Evolutionary conservation across 192 early-diverging fungal species (phyloP).

Genomic region (Funneliformis mosseae): DNA sequence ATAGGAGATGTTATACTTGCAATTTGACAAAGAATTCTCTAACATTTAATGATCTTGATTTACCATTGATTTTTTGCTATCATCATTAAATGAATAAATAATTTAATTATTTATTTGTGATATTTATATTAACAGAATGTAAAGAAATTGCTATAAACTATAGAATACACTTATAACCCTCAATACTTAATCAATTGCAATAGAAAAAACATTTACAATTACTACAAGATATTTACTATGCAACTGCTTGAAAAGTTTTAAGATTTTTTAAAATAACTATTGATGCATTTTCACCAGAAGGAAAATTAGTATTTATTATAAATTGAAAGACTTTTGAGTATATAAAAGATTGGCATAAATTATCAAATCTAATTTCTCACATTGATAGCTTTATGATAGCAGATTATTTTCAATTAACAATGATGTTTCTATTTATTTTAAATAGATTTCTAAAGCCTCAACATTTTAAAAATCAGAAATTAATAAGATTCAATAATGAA

Average conservation of each 20-base stretch:
- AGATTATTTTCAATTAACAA: not conserved
- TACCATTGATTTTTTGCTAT: not conserved
- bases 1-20: not conserved
- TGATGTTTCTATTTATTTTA: too few relatives aligned
- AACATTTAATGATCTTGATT: not conserved
- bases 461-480: too few relatives aligned
- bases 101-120: not conserved
- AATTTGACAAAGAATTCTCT: not conserved
- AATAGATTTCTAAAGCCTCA: too few relatives aligned
- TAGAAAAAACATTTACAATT: not conserved
- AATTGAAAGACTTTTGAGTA: not conserved
- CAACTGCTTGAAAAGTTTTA: not conserved
- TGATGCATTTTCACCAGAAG: not conserved
- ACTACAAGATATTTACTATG: not conserved
- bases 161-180: not conserved
- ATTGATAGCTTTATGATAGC: too few relatives aligned
- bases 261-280: not conserved
- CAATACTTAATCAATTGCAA: not conserved
- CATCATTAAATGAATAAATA: not conserved
- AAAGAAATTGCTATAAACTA: not conserved
- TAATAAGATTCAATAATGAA: too few relatives aligned
- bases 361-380: not conserved
- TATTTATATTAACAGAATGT: not conserved
- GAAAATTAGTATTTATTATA: not conserved
- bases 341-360: not conserved